These are phyloP conservation scores for Panaeolus cyanescens DNA, from an alignment of 768 basidiomycete genomes.

Conservation along the genomic window DNA sequence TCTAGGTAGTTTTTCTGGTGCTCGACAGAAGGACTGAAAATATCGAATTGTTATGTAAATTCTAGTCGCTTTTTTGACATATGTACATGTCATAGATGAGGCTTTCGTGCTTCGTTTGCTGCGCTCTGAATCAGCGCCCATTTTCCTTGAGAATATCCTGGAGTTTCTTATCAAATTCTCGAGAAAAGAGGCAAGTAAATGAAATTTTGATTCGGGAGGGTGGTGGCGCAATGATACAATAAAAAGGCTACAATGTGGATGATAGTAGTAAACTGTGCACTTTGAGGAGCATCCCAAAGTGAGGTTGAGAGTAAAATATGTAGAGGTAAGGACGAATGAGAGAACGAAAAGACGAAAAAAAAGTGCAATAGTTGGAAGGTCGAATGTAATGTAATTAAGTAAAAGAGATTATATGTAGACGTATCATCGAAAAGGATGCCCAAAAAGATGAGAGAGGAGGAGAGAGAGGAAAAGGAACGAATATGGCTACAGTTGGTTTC, in stretches of 20 bases:
- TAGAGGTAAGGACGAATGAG: not conserved
- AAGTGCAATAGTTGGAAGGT: slow-evolving; percentile 1
- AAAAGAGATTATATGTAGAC: not conserved
- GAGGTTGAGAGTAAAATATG: not conserved
- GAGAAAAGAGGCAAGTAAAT: too few species aligned
- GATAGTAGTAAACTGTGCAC: slow-evolving; percentile 3
- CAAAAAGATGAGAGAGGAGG: not conserved
- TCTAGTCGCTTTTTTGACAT: too few species aligned
- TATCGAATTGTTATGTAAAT: not conserved
- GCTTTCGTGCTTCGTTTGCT: too few species aligned
- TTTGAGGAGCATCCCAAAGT: not conserved
- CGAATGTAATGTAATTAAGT: not conserved
- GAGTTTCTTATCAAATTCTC: too few species aligned
- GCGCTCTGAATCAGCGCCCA: too few species aligned
- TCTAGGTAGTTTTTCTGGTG: too few species aligned
- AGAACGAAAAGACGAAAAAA: not conserved
- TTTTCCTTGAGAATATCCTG: too few species aligned
- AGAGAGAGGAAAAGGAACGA: not conserved
- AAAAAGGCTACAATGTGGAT: not conserved
- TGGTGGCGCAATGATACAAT: not conserved
- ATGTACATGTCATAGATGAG: too few species aligned
- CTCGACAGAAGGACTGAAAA: too few species aligned
- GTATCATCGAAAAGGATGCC: not conserved
- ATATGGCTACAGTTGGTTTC: slow-evolving; percentile 1
- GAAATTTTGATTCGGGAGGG: not conserved